Conservation (phyloP, 2,329 filamentous ascomycete genomes). For the Chrysoporthe austroafricana region DNA sequence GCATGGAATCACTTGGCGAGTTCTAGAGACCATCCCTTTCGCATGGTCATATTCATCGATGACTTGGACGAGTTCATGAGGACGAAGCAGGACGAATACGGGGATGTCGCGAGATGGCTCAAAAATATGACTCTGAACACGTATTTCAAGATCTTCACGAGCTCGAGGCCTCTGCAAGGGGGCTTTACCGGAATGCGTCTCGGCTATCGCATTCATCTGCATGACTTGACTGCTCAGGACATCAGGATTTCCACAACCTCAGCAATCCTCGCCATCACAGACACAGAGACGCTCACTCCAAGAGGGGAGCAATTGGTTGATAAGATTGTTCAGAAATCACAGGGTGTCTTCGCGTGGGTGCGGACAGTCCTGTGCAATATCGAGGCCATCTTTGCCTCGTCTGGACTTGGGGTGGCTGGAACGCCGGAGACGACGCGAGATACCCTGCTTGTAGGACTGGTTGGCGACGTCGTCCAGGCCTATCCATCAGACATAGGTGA, state of each 20-base stretch:
- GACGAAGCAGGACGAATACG: not conserved
- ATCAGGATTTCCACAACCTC: not conserved
- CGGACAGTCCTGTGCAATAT: not conserved
- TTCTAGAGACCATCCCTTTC: not conserved
- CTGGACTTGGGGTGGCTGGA: too few relatives aligned
- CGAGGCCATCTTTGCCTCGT: not conserved
- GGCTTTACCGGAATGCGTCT: not conserved
- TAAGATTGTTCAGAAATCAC: not conserved
- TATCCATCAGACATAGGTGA: constrained; percentile 4
- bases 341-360: constrained; percentile 3
- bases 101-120: not conserved
- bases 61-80: not conserved
- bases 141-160: constrained; percentile 6
- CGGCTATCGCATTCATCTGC: not conserved
- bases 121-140: not conserved
- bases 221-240: not conserved
- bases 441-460: not conserved
- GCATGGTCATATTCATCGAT: constrained; percentile 12
- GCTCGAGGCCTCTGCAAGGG: not conserved
- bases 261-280: not conserved
- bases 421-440: not conserved
- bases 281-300: not conserved
- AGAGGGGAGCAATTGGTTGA: not conserved
- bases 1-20: not conserved
- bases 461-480: not conserved